Conservation (phyloP, 2,329 filamentous ascomycete species). For the Monosporascus cannonballus region DNA sequence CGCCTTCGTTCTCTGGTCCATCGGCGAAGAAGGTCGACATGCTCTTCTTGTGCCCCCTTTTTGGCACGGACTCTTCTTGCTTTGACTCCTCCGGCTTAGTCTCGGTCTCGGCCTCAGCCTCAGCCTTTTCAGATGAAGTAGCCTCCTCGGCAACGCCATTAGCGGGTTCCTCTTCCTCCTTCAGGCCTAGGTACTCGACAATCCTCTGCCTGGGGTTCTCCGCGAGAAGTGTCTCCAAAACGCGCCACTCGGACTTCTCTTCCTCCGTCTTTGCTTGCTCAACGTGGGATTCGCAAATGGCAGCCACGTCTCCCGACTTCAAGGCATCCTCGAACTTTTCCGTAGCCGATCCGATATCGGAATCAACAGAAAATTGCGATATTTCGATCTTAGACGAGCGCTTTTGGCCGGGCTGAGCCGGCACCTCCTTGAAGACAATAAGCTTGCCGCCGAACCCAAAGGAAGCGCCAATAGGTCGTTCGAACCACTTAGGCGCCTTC, state of each 20-base stretch:
- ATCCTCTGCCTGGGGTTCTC: constrained; percentile 82
- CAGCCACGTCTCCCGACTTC: constrained; percentile 66
- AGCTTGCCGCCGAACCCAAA: constrained; percentile 97
- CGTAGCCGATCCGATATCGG: constrained; percentile 74
- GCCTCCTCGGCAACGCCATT: constrained; percentile 40
- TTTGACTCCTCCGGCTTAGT: constrained; percentile 34
- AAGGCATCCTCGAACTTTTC: constrained; percentile 83
- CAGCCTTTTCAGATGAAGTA: constrained; percentile 28
- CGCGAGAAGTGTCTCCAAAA: constrained; percentile 82
- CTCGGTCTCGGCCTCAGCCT: constrained; percentile 35
- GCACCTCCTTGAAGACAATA: constrained; percentile 61
- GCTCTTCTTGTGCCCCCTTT: constrained; percentile 46
- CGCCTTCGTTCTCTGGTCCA: constrained; percentile 58
- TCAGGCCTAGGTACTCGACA: constrained; percentile 84
- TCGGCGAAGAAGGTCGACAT: constrained; percentile 78
- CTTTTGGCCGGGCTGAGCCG: constrained; percentile 55
- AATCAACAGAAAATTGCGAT: constrained; percentile 83
- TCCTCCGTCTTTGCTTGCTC: constrained; percentile 73
- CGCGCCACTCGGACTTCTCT: constrained; percentile 93
- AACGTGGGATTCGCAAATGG: constrained; percentile 76
- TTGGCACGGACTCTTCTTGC: constrained; percentile 37
- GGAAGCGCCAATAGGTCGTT: constrained; percentile 76
- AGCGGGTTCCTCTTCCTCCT: constrained; percentile 47
- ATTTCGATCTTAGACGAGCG: constrained; percentile 74
- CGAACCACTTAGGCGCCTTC: constrained; percentile 85